Conservation (phyloP, 202 grass and related monocot genomes). For the Eragrostis tef region DNA sequence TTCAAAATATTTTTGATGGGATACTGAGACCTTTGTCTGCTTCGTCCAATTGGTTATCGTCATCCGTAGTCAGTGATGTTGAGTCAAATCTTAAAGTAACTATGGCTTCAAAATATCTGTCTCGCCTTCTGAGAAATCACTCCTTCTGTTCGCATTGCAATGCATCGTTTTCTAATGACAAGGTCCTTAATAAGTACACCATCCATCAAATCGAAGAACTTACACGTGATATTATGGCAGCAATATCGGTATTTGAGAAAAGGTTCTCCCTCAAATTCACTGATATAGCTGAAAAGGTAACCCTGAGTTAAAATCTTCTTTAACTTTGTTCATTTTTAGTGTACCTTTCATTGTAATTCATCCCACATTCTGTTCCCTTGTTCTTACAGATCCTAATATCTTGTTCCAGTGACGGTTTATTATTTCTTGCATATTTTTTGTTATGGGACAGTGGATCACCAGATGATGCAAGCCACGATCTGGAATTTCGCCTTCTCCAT, state of each 20-base stretch:
- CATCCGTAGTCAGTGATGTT: conserved; percentile 51
- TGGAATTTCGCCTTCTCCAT: conserved; percentile 42
- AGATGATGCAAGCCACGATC: conserved; percentile 48
- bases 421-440: conserved; percentile 68
- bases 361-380: conserved; percentile 33
- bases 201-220: conserved; percentile 60
- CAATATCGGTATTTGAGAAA: conserved; percentile 67
- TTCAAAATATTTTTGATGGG: conserved; percentile 61
- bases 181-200: conserved; percentile 45
- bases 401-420: conserved; percentile 59
- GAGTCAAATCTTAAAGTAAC: conserved; percentile 63
- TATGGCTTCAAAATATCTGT: conserved; percentile 81
- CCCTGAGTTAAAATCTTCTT: conserved; percentile 47
- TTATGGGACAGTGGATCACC: conserved; percentile 53
- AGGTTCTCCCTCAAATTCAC: conserved; percentile 69
- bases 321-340: conserved; percentile 43
- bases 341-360: conserved; percentile 37
- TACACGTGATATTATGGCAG: conserved; percentile 51
- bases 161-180: conserved; percentile 57
- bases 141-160: conserved; percentile 50
- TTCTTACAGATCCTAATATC: conserved; percentile 68
- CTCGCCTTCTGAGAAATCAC: conserved; percentile 57
- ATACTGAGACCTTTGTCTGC: conserved; percentile 59
- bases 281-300: conserved; percentile 81
- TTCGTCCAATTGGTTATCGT: conserved; percentile 77